phyloP scores from a whole-genome alignment of 139 green algal genomes.

The Tetraselmis chui region DNA sequence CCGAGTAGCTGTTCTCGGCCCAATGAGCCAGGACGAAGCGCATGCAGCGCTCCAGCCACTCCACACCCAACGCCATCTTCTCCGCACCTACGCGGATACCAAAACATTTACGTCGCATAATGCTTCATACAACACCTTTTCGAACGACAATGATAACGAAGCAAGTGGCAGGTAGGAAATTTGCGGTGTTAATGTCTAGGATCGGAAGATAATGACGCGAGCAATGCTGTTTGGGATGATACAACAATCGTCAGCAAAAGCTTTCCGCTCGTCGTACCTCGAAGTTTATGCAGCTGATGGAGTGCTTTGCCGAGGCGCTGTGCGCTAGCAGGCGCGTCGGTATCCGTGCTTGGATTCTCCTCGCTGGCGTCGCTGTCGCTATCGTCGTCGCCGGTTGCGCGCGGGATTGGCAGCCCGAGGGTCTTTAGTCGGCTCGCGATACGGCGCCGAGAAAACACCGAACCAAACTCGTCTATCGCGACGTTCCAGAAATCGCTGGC shows the following conservation, averaged over 20 bases:
- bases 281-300: background rate
- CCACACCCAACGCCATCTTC: background rate
- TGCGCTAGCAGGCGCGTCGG: background rate
- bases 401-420: background rate
- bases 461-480: background rate
- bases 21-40: background rate
- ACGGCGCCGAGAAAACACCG: background rate
- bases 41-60: background rate
- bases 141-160: too few species aligned
- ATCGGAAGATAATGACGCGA: background rate
- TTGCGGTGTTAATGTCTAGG: too few species aligned
- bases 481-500: background rate
- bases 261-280: background rate
- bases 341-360: background rate
- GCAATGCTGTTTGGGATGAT: background rate
- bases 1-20: background rate
- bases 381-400: background rate
- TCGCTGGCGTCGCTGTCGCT: background rate
- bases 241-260: background rate
- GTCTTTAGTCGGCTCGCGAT: background rate
- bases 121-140: background rate
- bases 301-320: background rate
- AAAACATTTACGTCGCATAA: background rate
- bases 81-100: background rate
- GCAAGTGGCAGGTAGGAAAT: too few species aligned